Evolutionary conservation across 139 green algal species (phyloP), one percentile per base, ranked within the genome.

Genomic region (Auxenochlorella pyrenoidosa): DNA sequence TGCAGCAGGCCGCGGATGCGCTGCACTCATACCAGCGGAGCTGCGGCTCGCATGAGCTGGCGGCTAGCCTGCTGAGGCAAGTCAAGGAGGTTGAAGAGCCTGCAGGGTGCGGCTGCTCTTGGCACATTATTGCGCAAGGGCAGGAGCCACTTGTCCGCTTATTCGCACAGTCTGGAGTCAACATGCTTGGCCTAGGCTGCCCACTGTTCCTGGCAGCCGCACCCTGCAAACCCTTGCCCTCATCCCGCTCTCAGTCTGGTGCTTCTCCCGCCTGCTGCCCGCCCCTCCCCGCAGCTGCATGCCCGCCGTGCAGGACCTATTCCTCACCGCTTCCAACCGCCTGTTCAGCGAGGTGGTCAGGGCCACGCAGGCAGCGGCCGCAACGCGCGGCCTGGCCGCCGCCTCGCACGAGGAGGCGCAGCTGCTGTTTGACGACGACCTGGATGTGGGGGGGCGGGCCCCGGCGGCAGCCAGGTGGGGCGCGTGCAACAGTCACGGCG

Each of bases 381-480:
- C 58, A n/a, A 66, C 54, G 5, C 54, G 54, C 0, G 60, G 44
- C 16, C 26, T 75, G 84, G 73, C 58, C 22, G 38, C 32, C 12
- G 84, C 58, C 40, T 77, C 32, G 30, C 30, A 8, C 0, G 58
- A 41, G 40, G 16, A n/a, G 32, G 84, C 47, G 0, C 47, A 83
- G 73, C 41, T 40, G 44, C 68, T 88, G 19, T 82, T 87, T 32
- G 84, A 88, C 30, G 84, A 88, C 40, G 84, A 88, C 75, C 21
- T 88, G 75, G 84, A 88, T 68, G 75, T 88, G 73, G 84, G 73
- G 36, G 84, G 83, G 22, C 60, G 51, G 36, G 75, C 75, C 30
- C 58, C 84, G 0, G 38, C 36, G 10, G 71, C n/a, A 2, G 43
- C 82, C 43, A 78, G 82, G 66, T 54, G n/a, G 5, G 24, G 47